Conservation (phyloP, 192 early-diverging fungal species). For the Coemansia biformis region DNA sequence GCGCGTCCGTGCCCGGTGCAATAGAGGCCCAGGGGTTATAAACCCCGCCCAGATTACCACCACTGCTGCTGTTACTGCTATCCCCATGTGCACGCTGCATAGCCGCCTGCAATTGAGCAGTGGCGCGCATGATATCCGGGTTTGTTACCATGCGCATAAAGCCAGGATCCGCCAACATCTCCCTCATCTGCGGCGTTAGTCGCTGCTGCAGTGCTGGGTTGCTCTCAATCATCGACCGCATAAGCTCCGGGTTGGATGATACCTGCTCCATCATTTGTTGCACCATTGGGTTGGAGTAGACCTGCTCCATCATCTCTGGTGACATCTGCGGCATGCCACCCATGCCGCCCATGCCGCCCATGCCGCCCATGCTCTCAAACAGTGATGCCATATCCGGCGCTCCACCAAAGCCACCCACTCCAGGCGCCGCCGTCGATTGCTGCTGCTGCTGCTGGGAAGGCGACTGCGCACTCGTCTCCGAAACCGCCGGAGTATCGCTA, state of each 20-base stretch:
- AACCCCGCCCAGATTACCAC: conserved; percentile 12
- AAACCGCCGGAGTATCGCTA: conserved; percentile 6
- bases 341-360: conserved; percentile 53
- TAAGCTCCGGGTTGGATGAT: conserved; percentile 76
- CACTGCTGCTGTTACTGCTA: conserved; percentile 13
- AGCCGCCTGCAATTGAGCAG: conserved; percentile 60
- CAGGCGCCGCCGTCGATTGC: neutral
- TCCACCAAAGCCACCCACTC: conserved; percentile 17
- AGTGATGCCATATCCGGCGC: conserved; percentile 44
- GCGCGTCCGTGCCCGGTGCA: too few relatives aligned
- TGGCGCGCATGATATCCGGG: conserved; percentile 72
- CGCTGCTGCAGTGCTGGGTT: conserved; percentile 74
- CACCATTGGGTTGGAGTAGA: conserved; percentile 83
- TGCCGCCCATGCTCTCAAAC: conserved; percentile 20
- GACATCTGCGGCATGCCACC: conserved; percentile 57
- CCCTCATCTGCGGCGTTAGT: conserved; percentile 80
- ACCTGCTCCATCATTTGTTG: conserved; percentile 75
- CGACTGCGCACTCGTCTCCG: too few relatives aligned
- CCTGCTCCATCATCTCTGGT: conserved; percentile 58
- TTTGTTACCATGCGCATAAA: conserved; percentile 79
- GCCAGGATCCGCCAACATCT: conserved; percentile 74
- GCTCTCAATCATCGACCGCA: conserved; percentile 76
- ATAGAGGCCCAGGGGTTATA: conserved; percentile 51
- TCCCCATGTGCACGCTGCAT: conserved; percentile 31
- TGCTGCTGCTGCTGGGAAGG: conserved; percentile 2